Evolutionary conservation across 257 asterid genomes (phyloP).

Genomic region (Solanum pennellii): DNA sequence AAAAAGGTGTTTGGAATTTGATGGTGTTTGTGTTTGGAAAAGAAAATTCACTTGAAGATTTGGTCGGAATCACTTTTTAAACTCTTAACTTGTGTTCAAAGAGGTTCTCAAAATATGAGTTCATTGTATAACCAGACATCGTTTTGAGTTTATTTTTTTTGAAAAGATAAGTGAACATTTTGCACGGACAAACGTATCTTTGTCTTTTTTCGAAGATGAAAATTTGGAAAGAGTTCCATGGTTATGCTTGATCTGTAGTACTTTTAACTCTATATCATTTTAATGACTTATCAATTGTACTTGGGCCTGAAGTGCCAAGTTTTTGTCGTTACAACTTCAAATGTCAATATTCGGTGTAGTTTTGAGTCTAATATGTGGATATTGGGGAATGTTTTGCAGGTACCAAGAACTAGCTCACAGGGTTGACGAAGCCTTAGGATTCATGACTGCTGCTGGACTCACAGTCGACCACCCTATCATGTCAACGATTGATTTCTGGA

Average conservation of each 20-base stretch:
- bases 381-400: slow-evolving; percentile 21
- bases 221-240: neutral
- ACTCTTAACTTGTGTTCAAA: neutral
- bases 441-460: slow-evolving; percentile 80
- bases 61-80: neutral
- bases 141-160: accelerated
- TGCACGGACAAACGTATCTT: neutral
- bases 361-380: neutral
- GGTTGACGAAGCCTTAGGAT: slow-evolving; percentile 81
- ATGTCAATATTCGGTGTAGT: neutral
- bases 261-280: neutral
- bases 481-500: slow-evolving; percentile 74
- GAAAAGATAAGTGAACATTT: neutral
- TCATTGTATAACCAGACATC: neutral
- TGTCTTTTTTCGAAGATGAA: neutral
- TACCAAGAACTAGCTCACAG: slow-evolving; percentile 74
- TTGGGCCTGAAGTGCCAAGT: too few species aligned
- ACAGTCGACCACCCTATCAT: slow-evolving; percentile 66
- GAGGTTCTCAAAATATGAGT: neutral
- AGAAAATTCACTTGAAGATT: neutral
- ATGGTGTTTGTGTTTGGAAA: too few species aligned
- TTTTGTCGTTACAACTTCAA: too few species aligned
- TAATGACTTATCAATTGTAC: too few species aligned
- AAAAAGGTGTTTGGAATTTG: too few species aligned
- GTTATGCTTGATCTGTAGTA: neutral